These are phyloP conservation scores for Exophiala sp. DNA, from an alignment of 2,329 filamentous ascomycete species.

Conservation along the genomic window DNA sequence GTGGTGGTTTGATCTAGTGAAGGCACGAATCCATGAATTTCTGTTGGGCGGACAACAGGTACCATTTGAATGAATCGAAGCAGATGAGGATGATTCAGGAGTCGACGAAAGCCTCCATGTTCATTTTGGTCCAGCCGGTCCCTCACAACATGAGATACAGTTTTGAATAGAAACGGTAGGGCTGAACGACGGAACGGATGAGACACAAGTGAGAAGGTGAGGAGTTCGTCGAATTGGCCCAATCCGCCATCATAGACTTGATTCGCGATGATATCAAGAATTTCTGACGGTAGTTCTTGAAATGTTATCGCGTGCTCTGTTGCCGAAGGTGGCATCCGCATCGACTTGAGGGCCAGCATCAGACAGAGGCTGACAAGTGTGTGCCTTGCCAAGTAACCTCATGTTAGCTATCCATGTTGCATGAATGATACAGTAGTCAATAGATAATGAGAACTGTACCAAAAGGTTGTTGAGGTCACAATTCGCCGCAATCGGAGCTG, in stretches of 20 bases:
- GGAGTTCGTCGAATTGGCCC: slow-evolving; percentile 11
- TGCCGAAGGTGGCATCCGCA: slow-evolving; percentile 6
- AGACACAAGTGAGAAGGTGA: slow-evolving; percentile 17
- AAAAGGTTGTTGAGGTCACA: not conserved
- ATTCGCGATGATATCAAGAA: slow-evolving; percentile 19
- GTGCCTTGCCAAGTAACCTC: too few relatives aligned
- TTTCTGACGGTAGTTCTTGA: slow-evolving; percentile 16
- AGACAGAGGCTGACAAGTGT: not conserved
- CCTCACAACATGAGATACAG: slow-evolving; percentile 17
- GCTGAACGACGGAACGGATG: slow-evolving; percentile 17
- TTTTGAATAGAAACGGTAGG: slow-evolving; percentile 17
- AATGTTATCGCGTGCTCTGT: slow-evolving; percentile 15
- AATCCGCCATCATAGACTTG: slow-evolving; percentile 14
- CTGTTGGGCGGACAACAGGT: slow-evolving; percentile 8
- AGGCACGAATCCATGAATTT: not conserved
- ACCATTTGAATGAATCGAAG: slow-evolving; percentile 16
- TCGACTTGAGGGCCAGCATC: slow-evolving; percentile 22
- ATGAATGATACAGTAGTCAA: not conserved
- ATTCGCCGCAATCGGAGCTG: not conserved
- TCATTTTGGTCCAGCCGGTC: slow-evolving; percentile 9
- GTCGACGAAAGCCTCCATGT: slow-evolving; percentile 7
- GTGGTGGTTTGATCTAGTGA: not conserved
- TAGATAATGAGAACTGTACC: not conserved
- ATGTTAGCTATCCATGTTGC: not conserved
- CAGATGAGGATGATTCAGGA: slow-evolving; percentile 14